These are phyloP conservation scores for Gossypium trilobum DNA, from an alignment of 441 rosid genomes.

Conservation along the genomic window DNA sequence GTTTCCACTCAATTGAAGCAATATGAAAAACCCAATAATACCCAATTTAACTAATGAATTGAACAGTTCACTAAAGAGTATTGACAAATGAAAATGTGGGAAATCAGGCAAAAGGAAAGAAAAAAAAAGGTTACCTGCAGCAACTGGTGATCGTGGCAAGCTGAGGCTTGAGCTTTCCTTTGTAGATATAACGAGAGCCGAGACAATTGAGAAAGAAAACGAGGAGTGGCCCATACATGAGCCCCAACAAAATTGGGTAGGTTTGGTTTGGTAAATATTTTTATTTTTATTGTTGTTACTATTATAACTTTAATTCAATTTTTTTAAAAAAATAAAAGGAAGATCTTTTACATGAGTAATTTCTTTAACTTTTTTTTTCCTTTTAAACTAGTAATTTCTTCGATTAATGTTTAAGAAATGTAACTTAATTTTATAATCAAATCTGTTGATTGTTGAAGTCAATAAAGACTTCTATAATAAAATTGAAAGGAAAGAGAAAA, in stretches of 20 bases:
- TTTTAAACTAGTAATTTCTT: not conserved
- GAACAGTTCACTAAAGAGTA: not conserved
- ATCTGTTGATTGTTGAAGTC: not conserved
- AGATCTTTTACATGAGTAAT: not conserved
- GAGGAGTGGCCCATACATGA: not conserved
- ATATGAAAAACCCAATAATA: not conserved
- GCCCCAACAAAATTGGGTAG: not conserved
- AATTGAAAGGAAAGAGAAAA: not conserved
- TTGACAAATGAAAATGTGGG: not conserved
- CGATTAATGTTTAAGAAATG: no score
- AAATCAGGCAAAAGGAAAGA: not conserved
- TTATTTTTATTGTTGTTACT: not conserved
- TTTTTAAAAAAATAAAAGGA: not conserved
- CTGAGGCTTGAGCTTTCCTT: not conserved
- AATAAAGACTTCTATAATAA: not conserved
- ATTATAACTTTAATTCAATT: not conserved
- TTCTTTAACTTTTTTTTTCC: not conserved
- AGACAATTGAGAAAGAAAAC: not conserved
- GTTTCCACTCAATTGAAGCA: not conserved
- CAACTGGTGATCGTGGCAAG: not conserved
- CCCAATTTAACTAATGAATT: not conserved
- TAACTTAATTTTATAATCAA: not conserved
- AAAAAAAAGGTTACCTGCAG: not conserved
- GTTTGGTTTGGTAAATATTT: not conserved
- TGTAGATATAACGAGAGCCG: not conserved